A percentile compares a stretch with the other conserved stretches of the same genome.
Conservation (phyloP, 2,329 filamentous ascomycete genomes). For the Zymoseptoria brevis region DNA sequence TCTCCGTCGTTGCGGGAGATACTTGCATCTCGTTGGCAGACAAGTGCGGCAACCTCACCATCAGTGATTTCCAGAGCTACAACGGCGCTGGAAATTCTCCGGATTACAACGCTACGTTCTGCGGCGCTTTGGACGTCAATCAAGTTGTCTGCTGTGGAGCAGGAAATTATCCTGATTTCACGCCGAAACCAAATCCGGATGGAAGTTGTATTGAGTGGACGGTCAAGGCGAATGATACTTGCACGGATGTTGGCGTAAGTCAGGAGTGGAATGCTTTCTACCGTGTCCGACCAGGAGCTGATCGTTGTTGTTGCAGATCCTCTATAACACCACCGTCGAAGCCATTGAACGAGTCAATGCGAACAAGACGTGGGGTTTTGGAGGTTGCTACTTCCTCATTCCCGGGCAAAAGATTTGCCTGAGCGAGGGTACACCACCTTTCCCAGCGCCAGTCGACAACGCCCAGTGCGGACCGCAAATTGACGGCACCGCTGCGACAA, state of each 20-base stretch:
- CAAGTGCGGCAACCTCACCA: not conserved
- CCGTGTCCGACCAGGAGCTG: not conserved
- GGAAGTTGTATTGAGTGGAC: slow-evolving; percentile 34
- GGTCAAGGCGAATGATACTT: slow-evolving; percentile 31
- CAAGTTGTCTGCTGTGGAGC: slow-evolving; percentile 13
- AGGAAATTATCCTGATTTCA: slow-evolving; percentile 14
- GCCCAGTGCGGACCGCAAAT: slow-evolving; percentile 42
- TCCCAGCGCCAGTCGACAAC: slow-evolving; percentile 34
- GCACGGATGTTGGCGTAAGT: slow-evolving; percentile 11
- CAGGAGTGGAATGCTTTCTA: not conserved
- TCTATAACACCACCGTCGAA: slow-evolving; percentile 29
- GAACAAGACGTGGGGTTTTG: slow-evolving; percentile 39
- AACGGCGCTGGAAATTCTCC: not conserved
- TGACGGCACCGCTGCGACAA: slow-evolving; percentile 32
- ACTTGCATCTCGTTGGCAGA: not conserved
- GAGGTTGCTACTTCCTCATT: slow-evolving; percentile 31
- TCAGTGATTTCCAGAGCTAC: not conserved
- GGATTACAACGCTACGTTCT: not conserved
- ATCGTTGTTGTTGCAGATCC: slow-evolving; percentile 23
- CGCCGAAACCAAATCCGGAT: slow-evolving; percentile 30
- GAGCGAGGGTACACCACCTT: slow-evolving; percentile 34
- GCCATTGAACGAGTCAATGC: slow-evolving; percentile 37
- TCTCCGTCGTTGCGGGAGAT: not conserved
- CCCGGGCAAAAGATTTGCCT: slow-evolving; percentile 33
- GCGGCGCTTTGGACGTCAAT: not conserved